Evolutionary conservation across 2,329 filamentous ascomycete genomes (phyloP).

Genomic region (Ophiocordyceps unilateralis): DNA sequence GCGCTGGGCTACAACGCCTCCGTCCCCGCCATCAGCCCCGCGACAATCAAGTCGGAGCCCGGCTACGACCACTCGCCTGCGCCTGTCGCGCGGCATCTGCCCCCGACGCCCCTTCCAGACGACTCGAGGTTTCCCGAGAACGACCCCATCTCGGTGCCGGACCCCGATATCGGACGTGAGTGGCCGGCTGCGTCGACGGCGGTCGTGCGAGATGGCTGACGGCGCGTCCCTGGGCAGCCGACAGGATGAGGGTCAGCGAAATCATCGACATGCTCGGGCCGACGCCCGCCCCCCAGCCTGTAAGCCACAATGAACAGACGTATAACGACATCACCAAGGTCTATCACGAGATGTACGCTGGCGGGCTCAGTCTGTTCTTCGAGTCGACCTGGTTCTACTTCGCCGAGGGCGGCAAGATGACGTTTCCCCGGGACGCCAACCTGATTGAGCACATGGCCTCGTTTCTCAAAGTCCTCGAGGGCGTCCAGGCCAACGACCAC

Average conservation of each 20-base stretch:
- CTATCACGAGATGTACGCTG: slow-evolving; percentile 61
- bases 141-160: slow-evolving; percentile 9
- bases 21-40: slow-evolving; percentile 11
- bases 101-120: slow-evolving; percentile 9
- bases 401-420: slow-evolving; percentile 23
- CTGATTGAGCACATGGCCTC: slow-evolving; percentile 51
- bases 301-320: slow-evolving; percentile 31
- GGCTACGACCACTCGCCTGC: slow-evolving; percentile 36
- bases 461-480: slow-evolving; percentile 39
- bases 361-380: slow-evolving; percentile 56
- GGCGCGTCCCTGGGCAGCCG: slow-evolving; percentile 7
- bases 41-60: slow-evolving; percentile 18
- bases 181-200: neutral
- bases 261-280: slow-evolving; percentile 47
- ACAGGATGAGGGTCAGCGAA: slow-evolving; percentile 54
- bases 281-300: slow-evolving; percentile 35
- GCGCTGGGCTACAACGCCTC: slow-evolving; percentile 16
- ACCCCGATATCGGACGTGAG: slow-evolving; percentile 4
- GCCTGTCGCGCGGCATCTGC: slow-evolving; percentile 27
- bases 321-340: slow-evolving; percentile 53
- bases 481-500: slow-evolving; percentile 30
- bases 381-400: slow-evolving; percentile 71
- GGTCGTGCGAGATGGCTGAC: neutral
- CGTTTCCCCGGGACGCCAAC: slow-evolving; percentile 32
- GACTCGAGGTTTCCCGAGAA: slow-evolving; percentile 10